These are phyloP conservation scores for Eucalyptus coolabah DNA, from an alignment of 345 rosid species.

Conservation along the genomic window DNA sequence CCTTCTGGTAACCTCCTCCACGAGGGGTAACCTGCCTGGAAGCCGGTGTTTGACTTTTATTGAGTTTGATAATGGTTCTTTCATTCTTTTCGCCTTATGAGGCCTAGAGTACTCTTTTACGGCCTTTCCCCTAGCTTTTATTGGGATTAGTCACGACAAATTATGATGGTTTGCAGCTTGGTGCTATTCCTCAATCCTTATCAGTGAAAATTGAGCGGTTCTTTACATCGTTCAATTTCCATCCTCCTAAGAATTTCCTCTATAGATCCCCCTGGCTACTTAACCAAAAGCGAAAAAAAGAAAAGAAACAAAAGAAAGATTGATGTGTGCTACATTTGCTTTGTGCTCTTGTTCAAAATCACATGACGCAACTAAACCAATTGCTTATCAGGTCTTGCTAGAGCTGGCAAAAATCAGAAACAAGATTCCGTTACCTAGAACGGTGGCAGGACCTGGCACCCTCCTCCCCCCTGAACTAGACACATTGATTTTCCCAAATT, in stretches of 20 bases:
- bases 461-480: conserved; percentile 82
- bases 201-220: background rate
- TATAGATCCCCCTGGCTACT: background rate
- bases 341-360: background rate
- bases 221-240: background rate
- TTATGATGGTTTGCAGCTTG: background rate
- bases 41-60: background rate
- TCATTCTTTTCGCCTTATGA: background rate
- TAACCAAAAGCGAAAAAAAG: background rate
- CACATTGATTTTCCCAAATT: conserved; percentile 63
- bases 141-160: background rate
- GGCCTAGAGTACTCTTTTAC: background rate
- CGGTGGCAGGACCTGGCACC: conserved; percentile 51
- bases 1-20: conserved; percentile 87
- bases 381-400: conserved; percentile 33
- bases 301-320: background rate
- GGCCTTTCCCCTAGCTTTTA: background rate
- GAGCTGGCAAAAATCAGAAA: conserved; percentile 73
- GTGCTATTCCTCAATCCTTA: background rate
- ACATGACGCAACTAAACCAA: background rate
- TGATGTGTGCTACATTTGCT: background rate
- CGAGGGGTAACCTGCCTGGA: conserved; percentile 40
- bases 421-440: conserved; percentile 72
- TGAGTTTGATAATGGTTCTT: background rate
- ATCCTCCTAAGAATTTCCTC: background rate